Evolutionary conservation across 23 red algal genomes (phyloP).

Genomic region (Gracilaria gracilis): DNA sequence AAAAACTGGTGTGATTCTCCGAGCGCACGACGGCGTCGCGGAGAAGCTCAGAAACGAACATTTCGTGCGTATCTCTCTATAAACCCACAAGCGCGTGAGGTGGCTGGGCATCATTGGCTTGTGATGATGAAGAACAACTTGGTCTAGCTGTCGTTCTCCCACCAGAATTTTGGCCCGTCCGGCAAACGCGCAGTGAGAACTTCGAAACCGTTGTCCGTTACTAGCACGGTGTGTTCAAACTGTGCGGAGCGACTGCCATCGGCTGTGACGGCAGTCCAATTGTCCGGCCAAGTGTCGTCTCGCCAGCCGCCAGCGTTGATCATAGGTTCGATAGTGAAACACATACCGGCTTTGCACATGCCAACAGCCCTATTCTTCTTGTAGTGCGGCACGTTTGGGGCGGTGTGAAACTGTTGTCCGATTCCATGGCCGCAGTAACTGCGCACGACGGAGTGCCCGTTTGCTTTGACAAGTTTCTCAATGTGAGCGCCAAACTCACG

Average conservation of each 20-base stretch:
- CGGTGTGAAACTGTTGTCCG: constrained; percentile 83
- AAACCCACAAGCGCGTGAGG: no score
- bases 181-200: constrained; percentile 82
- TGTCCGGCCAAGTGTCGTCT: constrained; percentile 94
- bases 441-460: constrained; percentile 83
- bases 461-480: constrained; percentile 69
- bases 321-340: constrained; percentile 98
- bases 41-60: no score
- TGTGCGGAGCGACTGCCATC: constrained; percentile 86
- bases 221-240: constrained; percentile 96
- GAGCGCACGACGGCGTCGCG: no score
- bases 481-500: constrained; percentile 90
- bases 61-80: no score
- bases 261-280: constrained; percentile 95
- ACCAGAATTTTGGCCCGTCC: constrained; percentile 84
- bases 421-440: constrained; percentile 98
- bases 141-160: constrained; percentile 62
- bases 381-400: constrained; percentile 98
- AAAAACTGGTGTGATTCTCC: no score
- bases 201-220: constrained; percentile 78
- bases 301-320: constrained; percentile 75
- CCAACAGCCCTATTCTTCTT: constrained; percentile 90
- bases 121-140: neutral
- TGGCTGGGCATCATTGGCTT: neutral
- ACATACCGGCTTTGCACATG: constrained; percentile 74